Conservation (phyloP, 805 yeast genomes). For the Metschnikowia cerradonensis region DNA sequence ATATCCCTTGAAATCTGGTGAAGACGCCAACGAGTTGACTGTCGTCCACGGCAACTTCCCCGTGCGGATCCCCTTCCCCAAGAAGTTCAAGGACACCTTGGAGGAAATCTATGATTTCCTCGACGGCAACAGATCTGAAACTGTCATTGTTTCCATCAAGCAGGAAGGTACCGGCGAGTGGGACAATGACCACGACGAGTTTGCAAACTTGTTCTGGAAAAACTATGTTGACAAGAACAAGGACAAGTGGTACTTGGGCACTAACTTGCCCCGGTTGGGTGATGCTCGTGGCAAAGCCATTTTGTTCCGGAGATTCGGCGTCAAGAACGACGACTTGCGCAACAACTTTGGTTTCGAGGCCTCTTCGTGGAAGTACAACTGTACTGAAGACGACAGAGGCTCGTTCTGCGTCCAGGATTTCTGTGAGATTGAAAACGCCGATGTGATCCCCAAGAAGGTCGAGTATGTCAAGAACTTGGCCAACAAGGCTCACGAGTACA, state of each 20-base stretch:
- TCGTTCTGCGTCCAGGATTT: conserved; percentile 65
- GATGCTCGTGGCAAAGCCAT: conserved; percentile 65
- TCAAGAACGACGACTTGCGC: conserved; percentile 40
- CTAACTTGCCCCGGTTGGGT: conserved; percentile 53
- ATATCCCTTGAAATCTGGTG: conserved; percentile 49
- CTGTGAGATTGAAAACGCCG: conserved; percentile 54
- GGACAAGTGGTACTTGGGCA: conserved; percentile 57
- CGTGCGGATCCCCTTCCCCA: conserved; percentile 55
- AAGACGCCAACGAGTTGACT: conserved; percentile 51
- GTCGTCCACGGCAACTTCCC: conserved; percentile 78
- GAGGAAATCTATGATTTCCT: conserved; percentile 59
- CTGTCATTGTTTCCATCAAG: conserved; percentile 63
- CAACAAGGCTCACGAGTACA: conserved; percentile 48
- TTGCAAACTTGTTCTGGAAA: conserved; percentile 58
- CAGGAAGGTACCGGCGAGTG: conserved; percentile 70
- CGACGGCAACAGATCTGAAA: conserved; percentile 49
- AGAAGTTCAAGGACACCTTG: conserved; percentile 48
- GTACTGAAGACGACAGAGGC: conserved; percentile 63
- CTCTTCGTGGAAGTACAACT: conserved; percentile 60
- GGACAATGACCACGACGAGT: conserved; percentile 61
- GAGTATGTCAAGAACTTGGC: conserved; percentile 54
- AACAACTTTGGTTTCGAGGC: conserved; percentile 64
- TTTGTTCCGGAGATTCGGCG: conserved; percentile 70
- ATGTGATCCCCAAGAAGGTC: conserved; percentile 55
- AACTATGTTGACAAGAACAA: conserved; percentile 46